These are phyloP conservation scores for Rhizoclosmatium sp. DNA, from an alignment of 192 early-diverging fungal species.

Conservation along the genomic window DNA sequence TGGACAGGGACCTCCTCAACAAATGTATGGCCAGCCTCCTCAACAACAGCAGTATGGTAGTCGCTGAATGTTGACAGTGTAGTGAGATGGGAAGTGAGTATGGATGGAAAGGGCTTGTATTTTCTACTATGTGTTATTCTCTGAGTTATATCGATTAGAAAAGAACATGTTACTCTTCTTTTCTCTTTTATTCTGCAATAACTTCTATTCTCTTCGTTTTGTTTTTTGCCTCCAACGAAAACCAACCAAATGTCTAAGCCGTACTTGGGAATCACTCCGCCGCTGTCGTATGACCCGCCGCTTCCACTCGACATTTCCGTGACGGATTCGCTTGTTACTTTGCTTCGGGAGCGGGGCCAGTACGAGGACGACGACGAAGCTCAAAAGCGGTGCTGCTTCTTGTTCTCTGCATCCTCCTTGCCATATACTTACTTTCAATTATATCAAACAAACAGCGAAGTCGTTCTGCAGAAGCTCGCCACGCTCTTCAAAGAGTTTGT, in stretches of 20 bases:
- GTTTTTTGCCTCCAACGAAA: too few species aligned
- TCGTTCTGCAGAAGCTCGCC: slow-evolving; percentile 89
- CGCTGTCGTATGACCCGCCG: slow-evolving; percentile 72
- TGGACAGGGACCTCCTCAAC: slow-evolving; percentile 28
- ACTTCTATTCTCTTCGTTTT: too few species aligned
- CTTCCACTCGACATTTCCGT: slow-evolving; percentile 72
- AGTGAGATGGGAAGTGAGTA: too few species aligned
- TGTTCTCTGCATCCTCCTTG: background rate
- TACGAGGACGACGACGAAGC: slow-evolving; percentile 91
- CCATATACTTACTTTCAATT: background rate
- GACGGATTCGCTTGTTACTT: slow-evolving; percentile 73
- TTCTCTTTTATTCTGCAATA: too few species aligned
- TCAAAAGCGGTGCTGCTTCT: slow-evolving; percentile 70
- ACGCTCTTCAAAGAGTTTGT: slow-evolving; percentile 94
- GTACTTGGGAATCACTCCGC: slow-evolving; percentile 77
- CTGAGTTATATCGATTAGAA: too few species aligned
- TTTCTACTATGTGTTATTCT: too few species aligned
- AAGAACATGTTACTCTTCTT: too few species aligned
- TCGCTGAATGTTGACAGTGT: too few species aligned
- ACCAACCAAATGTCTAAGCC: background rate
- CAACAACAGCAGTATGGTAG: too few species aligned
- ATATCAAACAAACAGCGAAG: slow-evolving; percentile 59
- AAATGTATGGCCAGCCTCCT: slow-evolving; percentile 7
- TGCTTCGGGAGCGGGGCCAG: slow-evolving; percentile 76
- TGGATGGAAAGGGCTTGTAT: too few species aligned